Base-by-base conservation (phyloP, 257 asterid genomes). In the Solanum arcanum region DNA sequence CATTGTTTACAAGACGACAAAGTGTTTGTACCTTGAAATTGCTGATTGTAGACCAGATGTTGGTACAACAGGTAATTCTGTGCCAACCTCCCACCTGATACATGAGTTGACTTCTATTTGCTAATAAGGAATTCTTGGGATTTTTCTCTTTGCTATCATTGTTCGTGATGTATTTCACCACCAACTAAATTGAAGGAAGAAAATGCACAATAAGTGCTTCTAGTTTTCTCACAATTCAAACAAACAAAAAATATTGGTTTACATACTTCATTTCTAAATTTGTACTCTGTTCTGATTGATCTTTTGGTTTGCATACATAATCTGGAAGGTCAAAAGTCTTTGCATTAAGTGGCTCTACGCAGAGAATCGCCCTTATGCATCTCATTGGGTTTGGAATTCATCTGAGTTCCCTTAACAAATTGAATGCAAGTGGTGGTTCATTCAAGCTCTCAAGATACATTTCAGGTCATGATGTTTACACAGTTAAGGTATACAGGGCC, bases 291-390 rank as follows among this genome's bases (percentile, higher is more conserved):
- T 90, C 70, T 86, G 85, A 72, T 76, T 86, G 84, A 81, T 68
- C 21, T 87, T 90, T 39, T 88, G 86, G 87, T 89, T 88, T 90
- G 77, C 89, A 52, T 86, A 39, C 88, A 72, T 86, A 88, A 60
- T 86, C 85, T 89, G 46, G 84, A 87, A 95, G 98, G 91, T 94
- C 97, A 86, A 92, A 90, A 94, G 93, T 91, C 90, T 88, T 88
- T 97, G 92, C 96, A 94, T 86, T 91, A 93, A 91, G 90, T 83
- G 91, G 91, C 95, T 64, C 89, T 96, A 86, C 94, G 93, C 49
- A 91, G 97, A 91, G 97, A 89, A 91, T 93, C 75, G 93, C 98
- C 87, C 95, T 96, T 87, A 95, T 95, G 91, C 96, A 93, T 90
- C 49, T 92, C 64, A 87, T 89, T 78, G 93, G 90, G 91, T 97